Percentiles rank a stretch among this genome's conserved stretches.
phyloP scores from a whole-genome alignment of 345 rosid genomes.

The Syzygium oleosum region DNA sequence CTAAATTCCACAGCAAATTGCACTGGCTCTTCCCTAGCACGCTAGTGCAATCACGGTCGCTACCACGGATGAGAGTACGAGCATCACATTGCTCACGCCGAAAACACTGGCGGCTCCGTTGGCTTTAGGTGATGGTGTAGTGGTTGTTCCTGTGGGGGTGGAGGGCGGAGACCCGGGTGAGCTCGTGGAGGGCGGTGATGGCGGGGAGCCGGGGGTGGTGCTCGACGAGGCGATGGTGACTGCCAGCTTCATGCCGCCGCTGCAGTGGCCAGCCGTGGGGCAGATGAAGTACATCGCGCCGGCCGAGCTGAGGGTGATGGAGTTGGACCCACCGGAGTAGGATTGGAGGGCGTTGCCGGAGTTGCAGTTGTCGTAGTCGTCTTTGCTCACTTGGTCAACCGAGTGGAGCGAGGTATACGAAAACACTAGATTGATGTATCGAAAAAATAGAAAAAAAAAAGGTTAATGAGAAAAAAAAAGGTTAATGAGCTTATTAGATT shows the following conservation, averaged over 20 bases:
- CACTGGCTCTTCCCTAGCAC: constrained; percentile 64
- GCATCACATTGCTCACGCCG: not conserved
- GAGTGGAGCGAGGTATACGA: constrained; percentile 17
- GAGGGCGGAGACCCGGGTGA: not conserved
- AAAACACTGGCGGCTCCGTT: constrained; percentile 9
- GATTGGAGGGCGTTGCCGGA: constrained; percentile 11
- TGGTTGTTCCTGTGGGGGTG: not conserved
- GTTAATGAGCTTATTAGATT: not conserved
- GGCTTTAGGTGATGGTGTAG: not conserved
- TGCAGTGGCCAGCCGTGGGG: constrained; percentile 32
- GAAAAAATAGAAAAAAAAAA: not conserved
- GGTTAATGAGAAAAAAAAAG: not conserved
- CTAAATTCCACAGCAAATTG: constrained; percentile 1
- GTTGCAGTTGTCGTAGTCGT: constrained; percentile 25
- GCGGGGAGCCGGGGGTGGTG: constrained; percentile 9
- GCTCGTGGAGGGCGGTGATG: not conserved
- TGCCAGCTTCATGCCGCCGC: constrained; percentile 41
- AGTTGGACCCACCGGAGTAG: constrained; percentile 20
- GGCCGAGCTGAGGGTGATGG: not conserved
- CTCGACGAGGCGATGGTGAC: constrained; percentile 23
- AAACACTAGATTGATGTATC: constrained; percentile 20
- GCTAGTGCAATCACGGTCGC: constrained; percentile 7
- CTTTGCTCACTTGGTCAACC: constrained; percentile 21
- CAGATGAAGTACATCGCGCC: constrained; percentile 45
- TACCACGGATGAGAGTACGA: constrained; percentile 8